Percentiles rank a stretch among this genome's conserved stretches.
These are phyloP conservation scores for Aureobasidium sp. DNA, from an alignment of 2,329 filamentous ascomycete species.

Conservation along the genomic window DNA sequence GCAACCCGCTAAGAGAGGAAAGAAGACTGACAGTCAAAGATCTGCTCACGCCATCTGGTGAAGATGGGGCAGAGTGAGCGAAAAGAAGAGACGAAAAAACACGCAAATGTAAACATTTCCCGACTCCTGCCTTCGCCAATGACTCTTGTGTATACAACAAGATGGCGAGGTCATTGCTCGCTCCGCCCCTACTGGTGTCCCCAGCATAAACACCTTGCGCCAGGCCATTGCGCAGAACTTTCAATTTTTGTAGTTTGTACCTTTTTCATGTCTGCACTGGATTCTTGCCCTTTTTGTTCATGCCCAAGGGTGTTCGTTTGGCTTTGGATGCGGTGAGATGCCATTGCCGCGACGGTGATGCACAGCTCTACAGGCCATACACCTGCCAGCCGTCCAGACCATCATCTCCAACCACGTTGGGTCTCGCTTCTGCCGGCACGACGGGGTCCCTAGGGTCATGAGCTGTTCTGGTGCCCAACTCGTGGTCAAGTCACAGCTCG, in stretches of 20 bases:
- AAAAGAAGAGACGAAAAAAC: neutral
- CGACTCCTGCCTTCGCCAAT: neutral
- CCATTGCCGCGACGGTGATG: neutral
- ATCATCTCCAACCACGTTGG: constrained; percentile 6
- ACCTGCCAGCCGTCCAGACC: constrained; percentile 8
- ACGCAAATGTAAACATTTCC: neutral
- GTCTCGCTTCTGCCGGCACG: neutral
- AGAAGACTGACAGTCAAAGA: neutral
- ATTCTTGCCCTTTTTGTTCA: neutral
- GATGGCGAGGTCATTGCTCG: neutral
- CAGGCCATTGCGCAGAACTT: neutral
- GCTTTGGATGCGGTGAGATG: neutral
- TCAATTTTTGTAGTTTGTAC: neutral
- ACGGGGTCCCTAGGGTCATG: constrained; percentile 15
- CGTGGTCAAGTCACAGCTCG: constrained; percentile 70
- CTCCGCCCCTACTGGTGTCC: neutral
- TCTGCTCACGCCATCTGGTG: neutral
- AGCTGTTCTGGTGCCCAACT: constrained; percentile 29
- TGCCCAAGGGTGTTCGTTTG: neutral
- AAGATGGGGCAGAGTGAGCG: neutral
- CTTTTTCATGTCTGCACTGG: neutral
- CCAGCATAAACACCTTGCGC: neutral
- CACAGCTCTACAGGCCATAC: constrained; percentile 3
- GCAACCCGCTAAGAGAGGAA: neutral
- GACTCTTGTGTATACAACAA: constrained; percentile 6